A percentile compares a stretch with the other conserved stretches of the same genome.
phyloP scores from a whole-genome alignment of 1,139 yeast genomes.

The Saccharomyces hybrid region DNA sequence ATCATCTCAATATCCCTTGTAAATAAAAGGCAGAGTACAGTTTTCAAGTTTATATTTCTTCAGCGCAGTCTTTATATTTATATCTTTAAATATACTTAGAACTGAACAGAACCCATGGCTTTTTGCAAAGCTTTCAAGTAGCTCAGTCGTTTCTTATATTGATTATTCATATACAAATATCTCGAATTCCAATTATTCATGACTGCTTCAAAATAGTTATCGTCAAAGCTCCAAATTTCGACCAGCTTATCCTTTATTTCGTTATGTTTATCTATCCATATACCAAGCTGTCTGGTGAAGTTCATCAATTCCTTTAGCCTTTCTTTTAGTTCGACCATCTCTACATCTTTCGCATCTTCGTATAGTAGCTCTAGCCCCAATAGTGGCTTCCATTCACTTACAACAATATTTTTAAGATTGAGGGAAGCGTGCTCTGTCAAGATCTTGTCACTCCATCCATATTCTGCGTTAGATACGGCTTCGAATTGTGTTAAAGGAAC shows the following conservation, averaged over 20 bases:
- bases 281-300: conserved; percentile 30
- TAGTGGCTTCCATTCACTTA: conserved; percentile 37
- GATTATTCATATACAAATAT: conserved; percentile 31
- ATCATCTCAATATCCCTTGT: background rate
- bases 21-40: background rate
- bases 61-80: conserved; percentile 10
- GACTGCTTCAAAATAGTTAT: conserved; percentile 24
- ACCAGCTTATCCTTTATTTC: conserved; percentile 28
- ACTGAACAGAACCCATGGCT: background rate
- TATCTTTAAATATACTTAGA: conserved; percentile 15
- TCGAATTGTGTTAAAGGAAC: conserved; percentile 51
- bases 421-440: conserved; percentile 7
- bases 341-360: conserved; percentile 11
- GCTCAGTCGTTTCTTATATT: conserved; percentile 29
- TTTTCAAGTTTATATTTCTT: background rate
- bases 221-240: conserved; percentile 33
- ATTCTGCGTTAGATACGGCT: conserved; percentile 65
- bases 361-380: conserved; percentile 31
- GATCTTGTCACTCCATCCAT: conserved; percentile 59
- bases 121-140: conserved; percentile 28
- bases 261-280: conserved; percentile 32
- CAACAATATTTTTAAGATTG: conserved; percentile 6
- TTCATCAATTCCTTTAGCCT: conserved; percentile 23
- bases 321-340: conserved; percentile 22
- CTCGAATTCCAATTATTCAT: conserved; percentile 37